Conservation (phyloP, 1,284 basidiomycete genomes). For the Trichosporon sp. region DNA sequence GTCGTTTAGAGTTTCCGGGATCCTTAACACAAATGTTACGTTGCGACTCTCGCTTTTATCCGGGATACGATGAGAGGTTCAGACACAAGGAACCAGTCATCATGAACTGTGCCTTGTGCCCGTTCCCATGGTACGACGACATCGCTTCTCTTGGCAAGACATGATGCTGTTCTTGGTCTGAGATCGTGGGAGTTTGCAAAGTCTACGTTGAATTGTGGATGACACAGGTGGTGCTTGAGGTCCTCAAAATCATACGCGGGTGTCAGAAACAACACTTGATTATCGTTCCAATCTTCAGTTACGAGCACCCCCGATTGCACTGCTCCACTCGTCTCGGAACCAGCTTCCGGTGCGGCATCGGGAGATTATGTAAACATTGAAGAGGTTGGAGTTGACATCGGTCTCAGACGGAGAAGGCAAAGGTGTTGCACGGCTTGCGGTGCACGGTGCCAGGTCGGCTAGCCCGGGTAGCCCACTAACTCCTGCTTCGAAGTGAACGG, state of each 20-base stretch:
- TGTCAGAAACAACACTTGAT: neutral
- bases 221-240: neutral
- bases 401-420: neutral
- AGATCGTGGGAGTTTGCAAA: neutral
- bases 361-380: neutral
- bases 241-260: neutral
- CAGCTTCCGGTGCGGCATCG: neutral
- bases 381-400: neutral
- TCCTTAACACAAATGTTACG: conserved; percentile 5
- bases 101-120: neutral
- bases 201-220: no score
- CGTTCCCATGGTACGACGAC: conserved; percentile 8
- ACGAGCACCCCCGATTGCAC: neutral
- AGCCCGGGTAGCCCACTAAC: no score
- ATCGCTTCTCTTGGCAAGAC: neutral
- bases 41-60: neutral
- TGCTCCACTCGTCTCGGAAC: neutral
- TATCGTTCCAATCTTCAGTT: neutral
- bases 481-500: no score
- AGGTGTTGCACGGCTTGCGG: neutral
- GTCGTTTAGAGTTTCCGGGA: conserved; percentile 13
- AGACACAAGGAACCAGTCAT: neutral
- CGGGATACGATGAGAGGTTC: conserved; percentile 9
- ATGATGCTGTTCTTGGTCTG: neutral
- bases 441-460: no score